Base-by-base conservation (phyloP, 2,329 filamentous ascomycete genomes). In the Xylariaceae sp. region DNA sequence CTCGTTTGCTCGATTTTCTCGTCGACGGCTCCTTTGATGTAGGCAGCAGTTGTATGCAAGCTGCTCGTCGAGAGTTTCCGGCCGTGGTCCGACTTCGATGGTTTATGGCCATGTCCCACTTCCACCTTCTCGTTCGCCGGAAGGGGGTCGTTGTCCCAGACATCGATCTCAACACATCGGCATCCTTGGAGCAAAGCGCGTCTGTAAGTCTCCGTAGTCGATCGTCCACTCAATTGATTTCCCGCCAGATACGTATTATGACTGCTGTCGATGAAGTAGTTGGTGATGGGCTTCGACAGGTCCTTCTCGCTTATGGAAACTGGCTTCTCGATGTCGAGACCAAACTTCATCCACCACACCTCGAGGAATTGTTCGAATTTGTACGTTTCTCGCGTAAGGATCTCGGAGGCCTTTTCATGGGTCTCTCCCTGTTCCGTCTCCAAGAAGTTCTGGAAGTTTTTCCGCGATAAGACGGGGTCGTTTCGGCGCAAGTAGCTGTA, bases 221-320 rank as follows among this genome's bases (percentile, higher is more conserved):
- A 88, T 61, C 85, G 84, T 51, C 90, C 91, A 61, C 85, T 87
- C 47, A 94, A 80, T 74, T 97, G 93, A 68, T 96, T 92, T 1
- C 92, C 92, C 1, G 87, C 87, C 48, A 96, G 78, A 72, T 96
- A 97, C 0, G 92, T 97, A 72, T 97, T 97, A 77, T 97, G 92
- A 70, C 91, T 96, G 66, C 90, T 95, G 63, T 88, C 96, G 72
- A 97, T 92, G 73, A 91, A 97, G 76, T 97, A 97, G 71, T 95
- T 91, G 51, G 88, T 90, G 59, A 96, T 80, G 3, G 90, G 89
- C 55, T 82, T 83, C 0, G 81, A 82, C 37, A 85, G 72, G 69
- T 92, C 87, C 59, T 83, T 78, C 63, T 75, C 68, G 35, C 75
- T 66, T 18, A 73, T 59, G 6, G 75, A 72, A 18, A 75, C 71